Evolutionary conservation across 192 early-diverging fungal genomes (phyloP), one percentile per base, ranked within the genome.

Genomic region (Coemansia furcata): DNA sequence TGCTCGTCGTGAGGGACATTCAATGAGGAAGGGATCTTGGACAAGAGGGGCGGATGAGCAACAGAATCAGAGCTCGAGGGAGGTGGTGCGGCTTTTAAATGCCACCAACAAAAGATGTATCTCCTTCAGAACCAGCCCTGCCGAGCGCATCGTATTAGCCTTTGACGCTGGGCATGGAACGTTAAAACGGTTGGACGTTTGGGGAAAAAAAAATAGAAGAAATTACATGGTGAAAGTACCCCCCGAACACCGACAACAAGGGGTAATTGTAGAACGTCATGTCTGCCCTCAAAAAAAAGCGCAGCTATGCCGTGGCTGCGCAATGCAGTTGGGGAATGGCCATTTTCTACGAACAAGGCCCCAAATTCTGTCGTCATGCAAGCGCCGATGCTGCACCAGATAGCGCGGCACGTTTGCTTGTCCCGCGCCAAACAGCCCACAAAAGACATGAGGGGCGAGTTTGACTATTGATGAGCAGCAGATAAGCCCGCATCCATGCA

Each of bases 1-100:
- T n/a, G 38, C 49, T 42, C 37, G 11, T 4, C 50, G 29, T 92
- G 80, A 44, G 87, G 90, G 11, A n/a, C 36, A 44, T 57, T 15
- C 14, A 54, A 65, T 30, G 15, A 52, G 36, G 9, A 6, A 19
- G 4, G 19, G 46, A 11, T 47, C 37, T 8, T 29, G 15, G 40
- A 12, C 21, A 15, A 47, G 35, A 47, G 2, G 21, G 32, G 46
- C 17, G 14, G 32, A 14, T 52, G 63, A 19, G 36, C 35, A 50
- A 19, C 46, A 21, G 63, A 50, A 30, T 54, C 50, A 3, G 50
- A 15, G 50, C 29, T 29, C 26, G 44, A 21, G 19, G 44, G 44
- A 47, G 4, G 15, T 21, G 44, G 23, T 15, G 29, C 50, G 21
- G 46, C 50, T 54, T 54, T 54, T 54, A 54, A 54, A 30, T 23